A percentile compares a stretch with the other conserved stretches of the same genome.
Conservation (phyloP, 495 filamentous ascomycete species). For the Annulohypoxylon maeteangense region DNA sequence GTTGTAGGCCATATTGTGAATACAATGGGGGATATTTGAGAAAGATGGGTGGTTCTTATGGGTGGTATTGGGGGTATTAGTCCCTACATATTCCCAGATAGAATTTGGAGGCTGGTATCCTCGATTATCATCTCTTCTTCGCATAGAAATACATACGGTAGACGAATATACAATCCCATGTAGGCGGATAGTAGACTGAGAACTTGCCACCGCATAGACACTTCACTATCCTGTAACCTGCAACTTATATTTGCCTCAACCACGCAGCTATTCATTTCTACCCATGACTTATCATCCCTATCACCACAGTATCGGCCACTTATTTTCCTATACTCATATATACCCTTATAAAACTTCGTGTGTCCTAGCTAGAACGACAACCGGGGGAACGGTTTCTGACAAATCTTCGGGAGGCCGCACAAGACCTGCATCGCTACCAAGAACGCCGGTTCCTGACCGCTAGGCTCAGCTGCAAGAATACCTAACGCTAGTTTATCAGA, state of each 20-base stretch:
- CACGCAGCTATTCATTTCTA: not conserved
- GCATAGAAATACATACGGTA: not conserved
- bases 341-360: conserved; percentile 14
- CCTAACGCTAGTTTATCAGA: conserved; percentile 41
- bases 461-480: conserved; percentile 47
- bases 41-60: conserved; percentile 17
- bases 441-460: conserved; percentile 48
- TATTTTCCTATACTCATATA: conserved; percentile 1
- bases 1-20: conserved; percentile 22
- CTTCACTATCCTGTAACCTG: conserved; percentile 8
- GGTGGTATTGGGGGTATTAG: conserved; percentile 42
- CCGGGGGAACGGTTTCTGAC: conserved; percentile 46
- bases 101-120: not conserved
- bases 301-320: conserved; percentile 11
- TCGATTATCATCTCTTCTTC: not conserved
- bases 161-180: not conserved
- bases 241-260: not conserved
- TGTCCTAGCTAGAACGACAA: conserved; percentile 21
- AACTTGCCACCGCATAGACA: conserved; percentile 4
- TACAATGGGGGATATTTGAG: conserved; percentile 29
- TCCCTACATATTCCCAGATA: conserved; percentile 19
- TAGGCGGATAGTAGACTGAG: not conserved
- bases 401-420: conserved; percentile 50
- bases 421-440: conserved; percentile 47
- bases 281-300: conserved; percentile 11